Conservation (phyloP, 208 protist species). For the Acanthamoeba lenticulata region DNA sequence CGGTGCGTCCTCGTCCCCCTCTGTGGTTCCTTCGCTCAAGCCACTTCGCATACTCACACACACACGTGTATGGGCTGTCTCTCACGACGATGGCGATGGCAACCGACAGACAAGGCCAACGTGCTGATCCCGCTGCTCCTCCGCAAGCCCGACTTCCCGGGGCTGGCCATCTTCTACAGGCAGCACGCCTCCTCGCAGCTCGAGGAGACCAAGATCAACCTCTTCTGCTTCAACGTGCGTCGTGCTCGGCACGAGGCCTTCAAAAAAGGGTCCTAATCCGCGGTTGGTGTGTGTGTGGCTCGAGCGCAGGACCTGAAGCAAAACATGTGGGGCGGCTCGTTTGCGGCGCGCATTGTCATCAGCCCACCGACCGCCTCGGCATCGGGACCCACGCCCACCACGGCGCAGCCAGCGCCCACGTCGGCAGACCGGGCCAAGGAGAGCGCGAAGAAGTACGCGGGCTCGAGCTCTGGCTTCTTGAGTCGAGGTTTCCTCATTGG, state of each 20-base stretch:
- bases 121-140: constrained; percentile 4
- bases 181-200: not conserved
- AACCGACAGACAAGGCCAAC: not conserved
- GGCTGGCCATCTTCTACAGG: not conserved
- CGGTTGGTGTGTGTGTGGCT: not conserved
- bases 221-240: constrained; percentile 40
- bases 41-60: too few species aligned
- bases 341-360: not conserved
- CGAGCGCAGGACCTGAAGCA: constrained; percentile 13
- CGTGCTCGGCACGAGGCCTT: not conserved
- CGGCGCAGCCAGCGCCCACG: not conserved
- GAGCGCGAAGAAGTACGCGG: not conserved
- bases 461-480: too few species aligned
- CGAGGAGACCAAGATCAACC: constrained; percentile 24
- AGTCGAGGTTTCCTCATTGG: too few species aligned
- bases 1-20: not conserved
- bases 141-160: not conserved
- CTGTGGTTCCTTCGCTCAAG: not conserved
- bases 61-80: too few species aligned
- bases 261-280: not conserved
- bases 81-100: not conserved
- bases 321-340: constrained; percentile 5
- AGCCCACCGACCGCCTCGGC: not conserved
- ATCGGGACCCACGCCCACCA: too few species aligned
- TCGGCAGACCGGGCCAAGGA: not conserved